Conservation (phyloP, 352 stramenopile genomes). For the Saprolegnia diclina region DNA sequence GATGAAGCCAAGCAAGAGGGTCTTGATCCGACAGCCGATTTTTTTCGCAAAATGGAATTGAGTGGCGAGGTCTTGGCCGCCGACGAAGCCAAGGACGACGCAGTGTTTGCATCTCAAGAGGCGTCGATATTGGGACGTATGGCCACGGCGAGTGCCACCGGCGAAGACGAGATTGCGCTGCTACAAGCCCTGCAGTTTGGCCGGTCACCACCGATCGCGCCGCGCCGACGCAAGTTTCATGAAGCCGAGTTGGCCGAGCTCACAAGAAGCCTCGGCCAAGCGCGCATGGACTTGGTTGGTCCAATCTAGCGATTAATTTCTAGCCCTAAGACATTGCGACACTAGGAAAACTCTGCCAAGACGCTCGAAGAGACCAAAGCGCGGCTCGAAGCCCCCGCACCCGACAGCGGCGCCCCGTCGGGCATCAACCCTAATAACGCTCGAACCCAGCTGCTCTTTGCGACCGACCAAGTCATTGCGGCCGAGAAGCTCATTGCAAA, state of each 20-base stretch:
- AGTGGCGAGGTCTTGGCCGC: constrained; percentile 54
- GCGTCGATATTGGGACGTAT: constrained; percentile 42
- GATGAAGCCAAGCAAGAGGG: constrained; percentile 59
- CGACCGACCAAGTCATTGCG: constrained; percentile 61
- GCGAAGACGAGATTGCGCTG: constrained; percentile 32
- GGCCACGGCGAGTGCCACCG: constrained; percentile 39
- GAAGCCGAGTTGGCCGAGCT: constrained; percentile 39
- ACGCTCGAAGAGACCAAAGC: constrained; percentile 22
- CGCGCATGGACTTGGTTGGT: constrained; percentile 14
- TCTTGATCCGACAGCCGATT: constrained; percentile 70
- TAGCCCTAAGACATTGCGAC: neutral
- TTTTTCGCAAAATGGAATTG: constrained; percentile 58
- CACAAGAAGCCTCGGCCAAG: neutral
- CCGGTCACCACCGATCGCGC: constrained; percentile 46
- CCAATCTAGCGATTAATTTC: neutral
- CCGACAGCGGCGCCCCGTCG: constrained; percentile 31
- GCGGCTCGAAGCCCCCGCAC: neutral
- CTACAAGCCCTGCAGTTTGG: constrained; percentile 37
- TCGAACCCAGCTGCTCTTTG: constrained; percentile 62
- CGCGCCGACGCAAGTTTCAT: constrained; percentile 51
- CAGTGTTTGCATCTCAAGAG: constrained; percentile 42
- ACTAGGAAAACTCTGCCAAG: constrained; percentile 6
- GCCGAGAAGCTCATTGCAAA: constrained; percentile 54
- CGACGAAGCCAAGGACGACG: constrained; percentile 51
- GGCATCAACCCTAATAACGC: constrained; percentile 30